phyloP scores from a whole-genome alignment of 176 grass and related monocot genomes.

The Oryza glaberrima region DNA sequence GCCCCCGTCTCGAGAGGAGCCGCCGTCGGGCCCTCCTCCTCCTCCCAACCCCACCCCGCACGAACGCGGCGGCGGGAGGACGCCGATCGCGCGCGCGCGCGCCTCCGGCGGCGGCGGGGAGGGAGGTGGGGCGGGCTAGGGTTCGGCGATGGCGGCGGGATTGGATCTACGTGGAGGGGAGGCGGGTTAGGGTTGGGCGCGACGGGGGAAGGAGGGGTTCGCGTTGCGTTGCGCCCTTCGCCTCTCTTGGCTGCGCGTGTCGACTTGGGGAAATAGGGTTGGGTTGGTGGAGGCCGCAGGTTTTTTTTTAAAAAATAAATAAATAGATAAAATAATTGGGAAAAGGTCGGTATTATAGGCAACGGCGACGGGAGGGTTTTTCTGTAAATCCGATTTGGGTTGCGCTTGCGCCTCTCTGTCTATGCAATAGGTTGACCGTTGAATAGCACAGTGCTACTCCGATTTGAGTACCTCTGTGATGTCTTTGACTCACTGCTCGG shows the following conservation, averaged over 20 bases:
- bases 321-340: background rate
- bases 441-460: background rate
- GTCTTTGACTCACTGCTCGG: too few species aligned
- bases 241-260: background rate
- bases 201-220: background rate
- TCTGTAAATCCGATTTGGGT: background rate
- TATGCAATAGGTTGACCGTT: background rate
- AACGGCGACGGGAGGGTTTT: background rate
- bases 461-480: too few species aligned
- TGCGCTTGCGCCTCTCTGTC: background rate
- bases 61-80: background rate
- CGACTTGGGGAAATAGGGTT: background rate
- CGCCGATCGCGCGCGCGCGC: constrained; percentile 27
- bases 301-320: background rate
- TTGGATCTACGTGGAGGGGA: constrained; percentile 39
- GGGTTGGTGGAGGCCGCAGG: constrained; percentile 13
- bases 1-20: constrained; percentile 21
- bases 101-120: background rate
- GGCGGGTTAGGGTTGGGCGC: constrained; percentile 26
- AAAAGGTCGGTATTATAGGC: background rate
- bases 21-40: background rate
- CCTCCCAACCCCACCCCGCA: background rate
- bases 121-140: background rate
- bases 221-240: background rate
- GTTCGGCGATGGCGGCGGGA: constrained; percentile 18